phyloP scores from a whole-genome alignment of 305 asterid species.

The Nicotiana rustica region DNA sequence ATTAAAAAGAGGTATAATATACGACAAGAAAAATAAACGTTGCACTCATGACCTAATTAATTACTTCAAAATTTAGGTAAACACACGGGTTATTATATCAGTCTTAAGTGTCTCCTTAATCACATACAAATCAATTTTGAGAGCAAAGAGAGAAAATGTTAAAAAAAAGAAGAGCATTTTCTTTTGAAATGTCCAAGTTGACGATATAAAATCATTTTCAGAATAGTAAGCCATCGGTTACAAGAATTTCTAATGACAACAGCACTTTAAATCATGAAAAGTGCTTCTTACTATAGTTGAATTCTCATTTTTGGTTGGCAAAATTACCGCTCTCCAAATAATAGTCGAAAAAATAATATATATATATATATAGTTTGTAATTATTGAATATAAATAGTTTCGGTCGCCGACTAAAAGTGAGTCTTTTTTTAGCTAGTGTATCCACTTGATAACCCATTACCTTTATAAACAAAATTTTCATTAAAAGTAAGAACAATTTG shows the following conservation, averaged over 20 bases:
- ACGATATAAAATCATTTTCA: background rate
- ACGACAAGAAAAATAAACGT: conserved; percentile 25
- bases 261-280: background rate
- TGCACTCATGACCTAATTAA: conserved; percentile 5
- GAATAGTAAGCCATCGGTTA: background rate
- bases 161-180: background rate
- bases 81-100: background rate
- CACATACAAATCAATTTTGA: conserved; percentile 16
- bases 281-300: background rate
- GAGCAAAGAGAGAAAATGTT: background rate
- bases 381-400: too few relatives aligned
- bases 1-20: conserved; percentile 11
- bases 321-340: too few relatives aligned
- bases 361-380: too few relatives aligned
- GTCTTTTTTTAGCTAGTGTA: background rate
- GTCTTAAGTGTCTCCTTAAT: background rate
- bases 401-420: too few relatives aligned
- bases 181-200: background rate
- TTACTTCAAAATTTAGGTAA: conserved; percentile 18
- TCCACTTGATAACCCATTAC: background rate
- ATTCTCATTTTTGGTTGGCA: too few relatives aligned
- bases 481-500: background rate
- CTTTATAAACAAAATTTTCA: background rate
- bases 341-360: too few relatives aligned
- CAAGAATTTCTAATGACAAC: background rate